Base-by-base conservation (phyloP, 2,329 filamentous ascomycete species). In the Arthrobotrys conoides region DNA sequence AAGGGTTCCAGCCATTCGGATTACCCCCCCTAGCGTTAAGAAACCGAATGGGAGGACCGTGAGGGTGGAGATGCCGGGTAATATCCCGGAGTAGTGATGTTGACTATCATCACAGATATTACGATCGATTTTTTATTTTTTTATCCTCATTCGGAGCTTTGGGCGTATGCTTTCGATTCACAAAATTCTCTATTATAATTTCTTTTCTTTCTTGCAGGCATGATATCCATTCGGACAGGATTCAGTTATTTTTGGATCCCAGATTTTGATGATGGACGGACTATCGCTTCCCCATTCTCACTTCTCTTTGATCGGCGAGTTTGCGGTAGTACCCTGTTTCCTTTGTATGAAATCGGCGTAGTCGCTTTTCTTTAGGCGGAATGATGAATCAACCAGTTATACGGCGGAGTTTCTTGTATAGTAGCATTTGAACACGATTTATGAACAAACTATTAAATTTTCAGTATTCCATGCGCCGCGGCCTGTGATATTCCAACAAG, bases 1-100 rank as follows among this genome's bases (percentile, higher is more conserved):
- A 4, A 67, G 51, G 36, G 33, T 77, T n/a, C 73, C 73, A 22
- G 73, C 67, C 2, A 77, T 77, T 20, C 48, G 67, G 27, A 77
- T 77, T 27, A 77, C 73, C 4, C 73, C 73, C 51, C 73, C 73
- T 1, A 77, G 73, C 24, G 73, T 77, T 6, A 77, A 68, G 55
- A 71, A 64, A 24, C 61, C 67, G 5, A 71, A 51, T 6, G 73
- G 67, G 18, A 59, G 67, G 24, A 53, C 22, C 5, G 18, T 38
- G 4, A 59, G 57, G 41, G 59, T 71, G 6, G 73, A 68, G 24
- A 22, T 71, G 20, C 73, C 67, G 2, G 24, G 44, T 33, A 48
- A 71, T 22, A 46, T 70, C 20, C 38, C 48, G 1, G 65, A 71
- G n/a, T 76, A 66, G 33, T 16, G 38, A 5, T 41, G 33, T 33